These are phyloP conservation scores for Erigeron philadelphicus DNA, from an alignment of 140 eudicot species.

Conservation along the genomic window DNA sequence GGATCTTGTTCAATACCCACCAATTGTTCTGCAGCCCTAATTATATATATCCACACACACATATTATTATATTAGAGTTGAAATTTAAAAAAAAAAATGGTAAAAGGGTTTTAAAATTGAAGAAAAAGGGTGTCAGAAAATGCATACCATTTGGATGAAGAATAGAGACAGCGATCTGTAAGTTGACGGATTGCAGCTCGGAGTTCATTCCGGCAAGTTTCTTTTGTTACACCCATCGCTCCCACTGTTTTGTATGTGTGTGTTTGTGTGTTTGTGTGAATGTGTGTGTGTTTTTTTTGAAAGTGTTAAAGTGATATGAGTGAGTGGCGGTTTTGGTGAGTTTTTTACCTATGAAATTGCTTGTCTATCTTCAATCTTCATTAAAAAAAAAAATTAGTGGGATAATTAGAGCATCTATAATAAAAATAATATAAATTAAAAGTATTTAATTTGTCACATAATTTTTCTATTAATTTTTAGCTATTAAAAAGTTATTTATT, in stretches of 20 bases:
- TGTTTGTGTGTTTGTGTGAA: neutral
- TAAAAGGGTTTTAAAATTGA: conserved; percentile 9
- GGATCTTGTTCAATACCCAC: conserved; percentile 98
- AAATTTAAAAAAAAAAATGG: conserved; percentile 11
- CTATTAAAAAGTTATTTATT: no score
- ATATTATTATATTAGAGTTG: neutral
- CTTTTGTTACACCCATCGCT: conserved; percentile 59
- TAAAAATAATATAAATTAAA: no score
- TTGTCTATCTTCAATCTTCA: no score
- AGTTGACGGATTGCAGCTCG: conserved; percentile 85
- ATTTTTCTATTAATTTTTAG: no score
- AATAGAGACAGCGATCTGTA: conserved; percentile 76
- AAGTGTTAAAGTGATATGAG: neutral
- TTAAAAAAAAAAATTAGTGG: no score
- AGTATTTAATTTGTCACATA: no score
- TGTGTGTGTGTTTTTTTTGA: neutral
- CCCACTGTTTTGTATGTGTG: neutral
- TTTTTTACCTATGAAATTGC: no score
- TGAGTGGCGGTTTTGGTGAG: neutral
- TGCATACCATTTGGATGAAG: conserved; percentile 84
- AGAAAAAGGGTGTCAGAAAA: neutral
- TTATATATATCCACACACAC: neutral
- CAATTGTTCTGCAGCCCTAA: conserved; percentile 95
- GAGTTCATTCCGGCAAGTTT: conserved; percentile 83
- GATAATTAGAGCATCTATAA: no score